Conservation (phyloP, 257 asterid genomes). For the Scutellaria minor region DNA sequence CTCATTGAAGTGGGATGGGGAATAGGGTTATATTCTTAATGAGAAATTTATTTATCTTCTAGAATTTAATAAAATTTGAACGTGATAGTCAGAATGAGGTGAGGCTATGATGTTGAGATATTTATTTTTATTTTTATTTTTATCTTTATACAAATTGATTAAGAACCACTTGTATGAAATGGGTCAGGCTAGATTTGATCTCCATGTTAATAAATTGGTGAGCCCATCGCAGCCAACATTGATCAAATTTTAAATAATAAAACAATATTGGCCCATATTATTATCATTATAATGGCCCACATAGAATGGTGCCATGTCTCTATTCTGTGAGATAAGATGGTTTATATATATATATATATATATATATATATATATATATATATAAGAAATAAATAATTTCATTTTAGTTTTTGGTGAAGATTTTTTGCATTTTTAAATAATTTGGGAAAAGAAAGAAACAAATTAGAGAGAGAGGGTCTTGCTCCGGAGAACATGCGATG, state of each 20-base stretch:
- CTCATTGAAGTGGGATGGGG: too few relatives aligned
- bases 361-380: too few relatives aligned
- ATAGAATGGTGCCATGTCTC: conserved; percentile 33
- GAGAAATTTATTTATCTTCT: too few relatives aligned
- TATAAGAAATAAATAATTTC: too few relatives aligned
- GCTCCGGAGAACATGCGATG: conserved; percentile 20
- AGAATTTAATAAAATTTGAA: too few relatives aligned
- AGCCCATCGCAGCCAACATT: conserved; percentile 21
- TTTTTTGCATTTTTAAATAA: too few relatives aligned
- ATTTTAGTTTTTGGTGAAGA: too few relatives aligned
- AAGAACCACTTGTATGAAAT: conserved; percentile 40
- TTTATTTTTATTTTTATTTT: neutral
- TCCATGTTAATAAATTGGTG: conserved; percentile 23
- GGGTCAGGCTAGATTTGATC: conserved; percentile 36
- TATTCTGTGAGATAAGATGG: conserved; percentile 16
- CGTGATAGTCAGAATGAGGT: too few relatives aligned
- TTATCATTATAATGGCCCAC: conserved; percentile 38
- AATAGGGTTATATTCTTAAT: too few relatives aligned
- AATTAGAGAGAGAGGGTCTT: neutral
- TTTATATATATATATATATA: too few relatives aligned
- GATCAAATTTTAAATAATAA: neutral
- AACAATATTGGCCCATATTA: conserved; percentile 23
- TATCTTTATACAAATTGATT: neutral
- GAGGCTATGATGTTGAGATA: conserved; percentile 14
- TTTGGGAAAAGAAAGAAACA: neutral